Conservation (phyloP, 768 basidiomycete genomes). For the Lactarius evosmus region DNA sequence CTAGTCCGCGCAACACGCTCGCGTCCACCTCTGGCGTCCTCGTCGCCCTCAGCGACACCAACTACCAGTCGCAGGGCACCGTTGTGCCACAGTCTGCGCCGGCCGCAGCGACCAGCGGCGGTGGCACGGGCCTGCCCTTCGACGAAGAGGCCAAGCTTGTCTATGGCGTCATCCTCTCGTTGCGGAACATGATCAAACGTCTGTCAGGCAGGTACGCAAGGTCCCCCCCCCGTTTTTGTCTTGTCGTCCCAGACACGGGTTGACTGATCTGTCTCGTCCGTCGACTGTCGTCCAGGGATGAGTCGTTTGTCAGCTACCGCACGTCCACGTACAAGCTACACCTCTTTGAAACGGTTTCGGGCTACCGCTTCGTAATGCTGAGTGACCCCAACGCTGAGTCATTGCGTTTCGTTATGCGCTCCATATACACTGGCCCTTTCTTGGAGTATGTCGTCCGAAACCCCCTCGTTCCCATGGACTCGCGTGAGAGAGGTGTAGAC, state of each 20-base stretch:
- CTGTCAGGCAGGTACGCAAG: slow-evolving; percentile 70
- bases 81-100: slow-evolving; percentile 34
- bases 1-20: slow-evolving; percentile 65
- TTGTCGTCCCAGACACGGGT: background rate
- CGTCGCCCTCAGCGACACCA: slow-evolving; percentile 49
- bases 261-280: background rate
- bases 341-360: slow-evolving; percentile 85
- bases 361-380: slow-evolving; percentile 94
- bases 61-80: slow-evolving; percentile 19
- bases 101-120: background rate
- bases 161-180: slow-evolving; percentile 88
- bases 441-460: slow-evolving; percentile 92
- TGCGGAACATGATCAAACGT: slow-evolving; percentile 95
- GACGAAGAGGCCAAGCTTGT: slow-evolving; percentile 98
- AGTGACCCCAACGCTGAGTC: slow-evolving; percentile 84
- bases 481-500: slow-evolving; percentile 79
- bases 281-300: slow-evolving; percentile 55
- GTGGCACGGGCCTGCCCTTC: slow-evolving; percentile 65
- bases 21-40: slow-evolving; percentile 63
- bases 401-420: slow-evolving; percentile 75
- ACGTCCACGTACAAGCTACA: slow-evolving; percentile 94
- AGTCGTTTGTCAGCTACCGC: slow-evolving; percentile 85
- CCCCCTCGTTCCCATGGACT: slow-evolving; percentile 82
- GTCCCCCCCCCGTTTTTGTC: background rate
- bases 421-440: slow-evolving; percentile 92